phyloP scores from a whole-genome alignment of 1,284 basidiomycete genomes.

The Ganoderma boninense region DNA sequence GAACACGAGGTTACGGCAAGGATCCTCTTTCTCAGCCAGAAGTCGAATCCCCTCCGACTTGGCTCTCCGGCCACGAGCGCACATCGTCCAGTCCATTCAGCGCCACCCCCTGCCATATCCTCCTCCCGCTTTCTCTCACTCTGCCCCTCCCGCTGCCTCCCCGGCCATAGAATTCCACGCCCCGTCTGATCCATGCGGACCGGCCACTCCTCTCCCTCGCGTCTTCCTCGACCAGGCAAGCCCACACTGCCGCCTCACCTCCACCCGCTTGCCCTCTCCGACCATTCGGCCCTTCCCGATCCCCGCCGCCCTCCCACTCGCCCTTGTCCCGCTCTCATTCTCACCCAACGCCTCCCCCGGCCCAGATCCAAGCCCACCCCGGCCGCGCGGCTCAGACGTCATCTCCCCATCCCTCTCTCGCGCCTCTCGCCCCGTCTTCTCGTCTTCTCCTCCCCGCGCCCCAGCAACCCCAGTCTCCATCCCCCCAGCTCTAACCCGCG shows the following conservation, averaged over 20 bases:
- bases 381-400: slow-evolving; percentile 9
- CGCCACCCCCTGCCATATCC: slow-evolving; percentile 23
- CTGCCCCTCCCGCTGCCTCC: slow-evolving; percentile 9
- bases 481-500: slow-evolving; percentile 3
- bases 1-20: slow-evolving; percentile 30
- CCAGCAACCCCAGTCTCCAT: neutral
- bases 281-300: slow-evolving; percentile 20
- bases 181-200: slow-evolving; percentile 39
- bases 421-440: slow-evolving; percentile 11
- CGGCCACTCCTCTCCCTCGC: slow-evolving; percentile 26
- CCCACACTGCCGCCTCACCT: slow-evolving; percentile 25
- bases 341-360: slow-evolving; percentile 11
- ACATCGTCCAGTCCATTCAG: slow-evolving; percentile 13
- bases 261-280: slow-evolving; percentile 9
- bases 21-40: slow-evolving; percentile 32
- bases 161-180: slow-evolving; percentile 25
- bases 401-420: slow-evolving; percentile 11
- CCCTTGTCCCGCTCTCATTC: slow-evolving; percentile 9
- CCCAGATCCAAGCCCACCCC: slow-evolving; percentile 11
- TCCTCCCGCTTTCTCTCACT: slow-evolving; percentile 11
- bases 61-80: slow-evolving; percentile 19
- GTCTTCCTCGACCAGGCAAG: slow-evolving; percentile 17
- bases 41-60: slow-evolving; percentile 25
- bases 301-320: slow-evolving; percentile 9
- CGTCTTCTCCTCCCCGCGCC: neutral